Evolutionary conservation across 441 rosid genomes (phyloP).

Genomic region (Rhodomyrtus psidioides): DNA sequence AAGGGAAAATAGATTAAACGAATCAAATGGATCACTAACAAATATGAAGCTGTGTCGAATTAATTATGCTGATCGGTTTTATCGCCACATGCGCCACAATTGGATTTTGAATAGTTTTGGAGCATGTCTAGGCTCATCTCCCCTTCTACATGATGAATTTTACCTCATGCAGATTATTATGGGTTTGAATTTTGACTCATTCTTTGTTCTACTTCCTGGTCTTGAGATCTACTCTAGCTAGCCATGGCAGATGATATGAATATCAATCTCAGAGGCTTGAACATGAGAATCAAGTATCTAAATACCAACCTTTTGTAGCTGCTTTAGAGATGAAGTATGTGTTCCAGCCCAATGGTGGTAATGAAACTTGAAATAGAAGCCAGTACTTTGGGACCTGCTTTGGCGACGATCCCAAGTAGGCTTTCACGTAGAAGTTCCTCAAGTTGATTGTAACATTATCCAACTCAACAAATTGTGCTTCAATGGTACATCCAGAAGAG

Average conservation of each 20-base stretch:
- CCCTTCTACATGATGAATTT: not conserved
- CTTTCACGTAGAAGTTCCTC: constrained; percentile 53
- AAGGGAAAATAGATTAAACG: not conserved
- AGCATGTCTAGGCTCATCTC: not conserved
- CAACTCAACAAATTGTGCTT: constrained; percentile 41
- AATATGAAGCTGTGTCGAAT: not conserved
- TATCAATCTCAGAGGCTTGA: not conserved
- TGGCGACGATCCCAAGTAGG: constrained; percentile 48
- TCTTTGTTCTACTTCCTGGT: not conserved
- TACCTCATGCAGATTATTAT: not conserved
- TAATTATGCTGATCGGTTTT: not conserved
- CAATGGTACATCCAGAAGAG: constrained; percentile 43
- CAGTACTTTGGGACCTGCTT: constrained; percentile 45
- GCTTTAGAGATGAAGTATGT: constrained; percentile 65
- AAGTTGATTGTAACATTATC: constrained; percentile 59
- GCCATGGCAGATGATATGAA: not conserved
- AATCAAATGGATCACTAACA: not conserved
- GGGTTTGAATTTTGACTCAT: not conserved
- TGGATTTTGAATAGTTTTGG: not conserved
- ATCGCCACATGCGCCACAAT: not conserved
- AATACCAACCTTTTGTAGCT: constrained; percentile 30
- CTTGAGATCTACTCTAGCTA: not conserved
- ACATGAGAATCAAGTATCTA: not conserved
- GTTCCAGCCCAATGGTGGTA: constrained; percentile 83
- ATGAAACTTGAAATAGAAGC: constrained; percentile 64